These are phyloP conservation scores for Citrus mangshanensis DNA, from an alignment of 345 rosid genomes.

Conservation along the genomic window DNA sequence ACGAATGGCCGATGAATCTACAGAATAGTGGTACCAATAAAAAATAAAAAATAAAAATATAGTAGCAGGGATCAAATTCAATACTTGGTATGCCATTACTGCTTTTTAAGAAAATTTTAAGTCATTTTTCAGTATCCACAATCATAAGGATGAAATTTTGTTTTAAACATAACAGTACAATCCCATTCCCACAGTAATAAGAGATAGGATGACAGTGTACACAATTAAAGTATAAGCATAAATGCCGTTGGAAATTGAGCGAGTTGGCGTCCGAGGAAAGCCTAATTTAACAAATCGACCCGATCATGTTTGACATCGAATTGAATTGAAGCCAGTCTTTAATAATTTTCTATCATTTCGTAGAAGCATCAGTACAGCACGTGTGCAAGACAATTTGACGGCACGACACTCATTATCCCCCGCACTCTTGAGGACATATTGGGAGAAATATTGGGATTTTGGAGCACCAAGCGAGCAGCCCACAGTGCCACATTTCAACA, in stretches of 20 bases:
- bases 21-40: too few relatives aligned
- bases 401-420: conserved; percentile 34
- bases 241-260: background rate
- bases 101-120: too few relatives aligned
- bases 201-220: too few relatives aligned
- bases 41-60: too few relatives aligned
- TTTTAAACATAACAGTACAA: too few relatives aligned
- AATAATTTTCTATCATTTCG: background rate
- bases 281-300: background rate
- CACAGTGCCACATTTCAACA: background rate
- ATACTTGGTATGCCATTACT: too few relatives aligned
- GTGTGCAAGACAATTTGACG: conserved; percentile 50
- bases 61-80: too few relatives aligned
- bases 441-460: conserved; percentile 9
- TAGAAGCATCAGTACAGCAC: conserved; percentile 18
- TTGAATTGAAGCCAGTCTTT: background rate
- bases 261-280: background rate
- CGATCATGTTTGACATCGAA: conserved; percentile 1
- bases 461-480: conserved; percentile 20
- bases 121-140: too few relatives aligned
- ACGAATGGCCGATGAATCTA: too few relatives aligned
- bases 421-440: conserved; percentile 32
- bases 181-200: too few relatives aligned
- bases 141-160: too few relatives aligned
- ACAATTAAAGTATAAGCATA: too few relatives aligned